phyloP scores from a whole-genome alignment of 495 filamentous ascomycete species.

The Achaetomiella virescens region DNA sequence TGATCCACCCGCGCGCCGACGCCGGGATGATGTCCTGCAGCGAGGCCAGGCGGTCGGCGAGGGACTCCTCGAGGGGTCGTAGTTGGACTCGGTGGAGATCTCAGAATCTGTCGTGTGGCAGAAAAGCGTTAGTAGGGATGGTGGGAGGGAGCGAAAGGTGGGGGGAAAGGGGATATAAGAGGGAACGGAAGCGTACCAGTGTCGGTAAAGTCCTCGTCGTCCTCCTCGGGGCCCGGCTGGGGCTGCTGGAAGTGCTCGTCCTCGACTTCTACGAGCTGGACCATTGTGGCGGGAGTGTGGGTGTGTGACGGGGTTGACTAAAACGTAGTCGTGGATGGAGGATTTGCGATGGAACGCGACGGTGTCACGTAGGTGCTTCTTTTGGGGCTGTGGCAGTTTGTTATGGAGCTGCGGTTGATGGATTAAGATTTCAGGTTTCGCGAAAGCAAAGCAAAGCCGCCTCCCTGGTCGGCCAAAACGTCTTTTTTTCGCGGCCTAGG shows the following conservation, averaged over 20 bases:
- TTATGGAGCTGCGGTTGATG: not conserved
- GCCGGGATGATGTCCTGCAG: conserved; percentile 90
- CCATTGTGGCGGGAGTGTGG: conserved; percentile 60
- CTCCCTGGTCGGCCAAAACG: not conserved
- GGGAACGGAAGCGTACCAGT: conserved; percentile 54
- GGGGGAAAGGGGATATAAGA: not conserved
- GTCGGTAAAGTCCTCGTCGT: conserved; percentile 83
- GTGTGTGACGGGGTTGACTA: not conserved
- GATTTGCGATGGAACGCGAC: not conserved
- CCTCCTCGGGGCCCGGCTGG: conserved; percentile 63
- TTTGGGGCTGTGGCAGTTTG: conserved; percentile 1
- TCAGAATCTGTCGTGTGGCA: conserved; percentile 52
- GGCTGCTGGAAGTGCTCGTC: conserved; percentile 87
- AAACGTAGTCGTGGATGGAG: not conserved
- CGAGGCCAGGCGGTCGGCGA: conserved; percentile 75
- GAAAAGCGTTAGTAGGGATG: not conserved
- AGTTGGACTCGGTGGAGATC: conserved; percentile 54
- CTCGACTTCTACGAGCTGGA: conserved; percentile 90
- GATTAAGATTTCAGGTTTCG: conserved; percentile 8
- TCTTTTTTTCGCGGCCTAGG: conserved; percentile 11
- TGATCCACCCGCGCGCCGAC: conserved; percentile 64
- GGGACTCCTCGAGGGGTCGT: conserved; percentile 50
- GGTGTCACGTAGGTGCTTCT: not conserved
- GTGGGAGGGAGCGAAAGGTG: not conserved
- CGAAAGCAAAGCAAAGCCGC: conserved; percentile 2